A percentile compares a stretch with the other conserved stretches of the same genome.
Evolutionary conservation across 2,329 filamentous ascomycete species (phyloP).

Genomic region (Aspergillus sp.): DNA sequence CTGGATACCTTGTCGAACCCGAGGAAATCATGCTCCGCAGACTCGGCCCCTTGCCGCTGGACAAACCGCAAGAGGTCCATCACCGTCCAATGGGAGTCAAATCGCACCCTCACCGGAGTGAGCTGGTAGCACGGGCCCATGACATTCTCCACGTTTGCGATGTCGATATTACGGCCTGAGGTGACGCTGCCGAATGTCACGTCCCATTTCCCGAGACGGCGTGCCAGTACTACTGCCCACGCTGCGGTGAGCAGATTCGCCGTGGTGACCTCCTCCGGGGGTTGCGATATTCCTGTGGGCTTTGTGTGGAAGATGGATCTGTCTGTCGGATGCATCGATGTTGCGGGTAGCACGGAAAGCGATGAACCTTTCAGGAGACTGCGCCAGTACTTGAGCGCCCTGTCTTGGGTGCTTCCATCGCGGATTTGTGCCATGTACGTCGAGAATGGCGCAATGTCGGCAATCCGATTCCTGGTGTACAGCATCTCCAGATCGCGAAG

Average conservation of each 20-base stretch:
- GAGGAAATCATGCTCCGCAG: conserved; percentile 44
- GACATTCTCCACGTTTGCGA: conserved; percentile 44
- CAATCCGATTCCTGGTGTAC: conserved; percentile 28
- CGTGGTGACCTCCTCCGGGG: conserved; percentile 46
- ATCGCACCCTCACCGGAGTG: conserved; percentile 49
- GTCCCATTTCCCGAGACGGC: conserved; percentile 40
- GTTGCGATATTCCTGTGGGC: conserved; percentile 30
- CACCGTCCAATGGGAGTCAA: conserved; percentile 41
- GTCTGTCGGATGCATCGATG: conserved; percentile 11
- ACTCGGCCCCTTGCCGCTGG: conserved; percentile 45
- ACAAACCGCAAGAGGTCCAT: conserved; percentile 41
- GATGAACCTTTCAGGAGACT: conserved; percentile 45
- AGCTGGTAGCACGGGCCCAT: conserved; percentile 48
- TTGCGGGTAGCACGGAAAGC: conserved; percentile 27
- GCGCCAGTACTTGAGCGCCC: conserved; percentile 43
- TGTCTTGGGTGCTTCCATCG: conserved; percentile 25
- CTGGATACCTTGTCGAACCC: conserved; percentile 42
- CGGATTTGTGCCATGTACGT: conserved; percentile 29
- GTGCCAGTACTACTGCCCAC: conserved; percentile 52
- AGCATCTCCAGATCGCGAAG: conserved; percentile 49
- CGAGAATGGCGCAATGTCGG: conserved; percentile 30
- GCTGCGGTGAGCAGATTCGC: conserved; percentile 54
- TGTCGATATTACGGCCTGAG: conserved; percentile 50
- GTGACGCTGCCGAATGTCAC: conserved; percentile 56
- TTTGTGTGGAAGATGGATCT: conserved; percentile 17